phyloP scores from a whole-genome alignment of 495 filamentous ascomycete genomes.

The Penicillium verhagenii region DNA sequence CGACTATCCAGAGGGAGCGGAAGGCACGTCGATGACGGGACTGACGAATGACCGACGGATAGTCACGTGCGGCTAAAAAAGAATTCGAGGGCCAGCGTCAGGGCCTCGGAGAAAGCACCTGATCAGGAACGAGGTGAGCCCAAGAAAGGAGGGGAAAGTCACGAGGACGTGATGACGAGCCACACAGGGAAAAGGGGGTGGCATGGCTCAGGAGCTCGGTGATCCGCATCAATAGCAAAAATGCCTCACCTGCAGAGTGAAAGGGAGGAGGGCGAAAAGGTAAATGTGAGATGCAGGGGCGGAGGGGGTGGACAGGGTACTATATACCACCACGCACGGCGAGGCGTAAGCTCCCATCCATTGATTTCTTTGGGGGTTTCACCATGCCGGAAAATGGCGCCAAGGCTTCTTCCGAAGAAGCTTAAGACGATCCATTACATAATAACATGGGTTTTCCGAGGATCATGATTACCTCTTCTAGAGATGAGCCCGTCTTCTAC shows the following conservation, averaged over 20 bases:
- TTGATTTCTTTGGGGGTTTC: too few species aligned
- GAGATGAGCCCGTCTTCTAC: too few species aligned
- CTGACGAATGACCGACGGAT: not conserved
- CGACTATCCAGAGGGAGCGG: not conserved
- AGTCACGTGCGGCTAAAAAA: not conserved
- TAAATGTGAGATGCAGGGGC: too few species aligned
- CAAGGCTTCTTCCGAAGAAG: too few species aligned
- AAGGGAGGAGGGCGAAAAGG: not conserved
- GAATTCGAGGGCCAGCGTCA: not conserved
- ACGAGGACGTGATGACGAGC: not conserved
- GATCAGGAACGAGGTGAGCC: not conserved
- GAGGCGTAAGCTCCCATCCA: too few species aligned
- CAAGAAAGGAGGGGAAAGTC: not conserved
- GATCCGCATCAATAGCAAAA: not conserved
- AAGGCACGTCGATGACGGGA: too few species aligned
- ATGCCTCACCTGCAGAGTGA: not conserved
- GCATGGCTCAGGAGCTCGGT: not conserved
- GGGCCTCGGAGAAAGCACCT: not conserved
- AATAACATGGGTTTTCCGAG: too few species aligned
- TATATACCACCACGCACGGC: too few species aligned
- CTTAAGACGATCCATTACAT: too few species aligned
- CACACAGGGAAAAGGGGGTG: not conserved
- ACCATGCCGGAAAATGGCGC: too few species aligned
- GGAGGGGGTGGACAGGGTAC: too few species aligned
- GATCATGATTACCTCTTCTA: too few species aligned